A percentile compares a stretch with the other conserved stretches of the same genome.
Conservation (phyloP, 768 basidiomycete species). For the Nidularia pulvinata region DNA sequence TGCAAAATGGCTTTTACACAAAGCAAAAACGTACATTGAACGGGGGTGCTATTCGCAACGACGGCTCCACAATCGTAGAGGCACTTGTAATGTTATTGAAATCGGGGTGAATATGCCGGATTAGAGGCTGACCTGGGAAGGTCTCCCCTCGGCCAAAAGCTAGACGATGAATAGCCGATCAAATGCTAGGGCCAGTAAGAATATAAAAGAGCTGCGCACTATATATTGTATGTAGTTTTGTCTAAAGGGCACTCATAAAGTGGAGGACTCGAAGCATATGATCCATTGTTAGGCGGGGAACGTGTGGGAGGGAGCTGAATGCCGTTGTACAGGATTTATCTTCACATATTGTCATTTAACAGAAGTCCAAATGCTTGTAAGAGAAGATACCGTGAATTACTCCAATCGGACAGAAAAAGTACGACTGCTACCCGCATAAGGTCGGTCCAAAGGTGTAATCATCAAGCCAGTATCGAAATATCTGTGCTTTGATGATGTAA, state of each 20-base stretch:
- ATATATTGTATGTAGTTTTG: slow-evolving; percentile 12
- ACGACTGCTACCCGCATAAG: no score
- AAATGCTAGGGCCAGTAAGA: neutral
- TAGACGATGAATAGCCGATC: neutral
- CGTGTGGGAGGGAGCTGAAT: slow-evolving; percentile 20
- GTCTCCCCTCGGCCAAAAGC: slow-evolving; percentile 15
- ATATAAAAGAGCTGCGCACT: slow-evolving; percentile 4
- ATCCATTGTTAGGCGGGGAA: slow-evolving; percentile 11
- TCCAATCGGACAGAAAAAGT: slow-evolving; percentile 8
- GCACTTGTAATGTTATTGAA: slow-evolving; percentile 14
- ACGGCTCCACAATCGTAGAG: slow-evolving; percentile 21
- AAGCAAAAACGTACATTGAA: slow-evolving; percentile 19
- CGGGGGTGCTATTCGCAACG: slow-evolving; percentile 19
- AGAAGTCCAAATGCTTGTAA: slow-evolving; percentile 13
- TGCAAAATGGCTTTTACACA: neutral
- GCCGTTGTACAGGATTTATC: slow-evolving; percentile 18
- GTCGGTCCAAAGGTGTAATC: slow-evolving; percentile 14
- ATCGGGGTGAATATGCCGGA: slow-evolving; percentile 13
- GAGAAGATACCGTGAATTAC: slow-evolving; percentile 7
- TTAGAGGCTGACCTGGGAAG: slow-evolving; percentile 10
- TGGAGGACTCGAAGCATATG: slow-evolving; percentile 12
- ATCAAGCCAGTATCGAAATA: slow-evolving; percentile 27
- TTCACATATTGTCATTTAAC: slow-evolving; percentile 16
- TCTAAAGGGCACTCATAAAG: slow-evolving; percentile 13
- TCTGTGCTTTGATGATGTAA: slow-evolving; percentile 23